Conservation (phyloP, 2,329 filamentous ascomycete genomes). For the Aotearoamyces nothofagi region DNA sequence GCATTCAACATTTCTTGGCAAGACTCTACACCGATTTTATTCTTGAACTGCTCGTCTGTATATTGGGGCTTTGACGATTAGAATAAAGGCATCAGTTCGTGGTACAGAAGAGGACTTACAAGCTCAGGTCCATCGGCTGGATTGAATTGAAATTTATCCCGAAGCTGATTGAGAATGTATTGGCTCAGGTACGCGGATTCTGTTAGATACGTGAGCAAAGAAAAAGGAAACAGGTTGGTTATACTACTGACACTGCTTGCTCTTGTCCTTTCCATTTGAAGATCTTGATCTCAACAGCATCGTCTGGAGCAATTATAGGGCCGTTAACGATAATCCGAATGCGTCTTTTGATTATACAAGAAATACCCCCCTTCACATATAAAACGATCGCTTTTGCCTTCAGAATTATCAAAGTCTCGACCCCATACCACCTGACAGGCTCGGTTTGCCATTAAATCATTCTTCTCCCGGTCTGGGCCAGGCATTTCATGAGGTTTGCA, state of each 20-base stretch:
- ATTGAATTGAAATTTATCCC: conserved; percentile 7
- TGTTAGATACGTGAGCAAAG: conserved; percentile 2
- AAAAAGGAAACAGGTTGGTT: not conserved
- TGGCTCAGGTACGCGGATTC: conserved; percentile 1
- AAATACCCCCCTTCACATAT: conserved; percentile 5
- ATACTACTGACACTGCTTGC: conserved; percentile 3
- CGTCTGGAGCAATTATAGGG: conserved; percentile 5
- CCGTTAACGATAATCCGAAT: conserved; percentile 6
- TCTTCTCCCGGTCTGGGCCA: conserved; percentile 5
- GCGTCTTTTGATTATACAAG: conserved; percentile 3
- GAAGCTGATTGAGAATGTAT: conserved; percentile 4
- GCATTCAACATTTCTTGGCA: conserved; percentile 4
- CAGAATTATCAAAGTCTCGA: conserved; percentile 5
- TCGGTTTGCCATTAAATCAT: conserved; percentile 5
- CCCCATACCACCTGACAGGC: conserved; percentile 7
- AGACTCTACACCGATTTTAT: conserved; percentile 3
- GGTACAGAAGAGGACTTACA: conserved; percentile 3
- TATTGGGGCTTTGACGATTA: conserved; percentile 4
- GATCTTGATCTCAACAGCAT: conserved; percentile 3
- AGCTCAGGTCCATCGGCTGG: conserved; percentile 5
- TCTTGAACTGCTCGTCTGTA: conserved; percentile 6
- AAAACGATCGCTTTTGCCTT: conserved; percentile 6
- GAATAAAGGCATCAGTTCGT: not conserved
- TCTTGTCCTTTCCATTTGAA: conserved; percentile 5
- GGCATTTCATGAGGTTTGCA: conserved; percentile 7